Conservation (phyloP, 2,329 filamentous ascomycete species). For the Zarea fungicola region DNA sequence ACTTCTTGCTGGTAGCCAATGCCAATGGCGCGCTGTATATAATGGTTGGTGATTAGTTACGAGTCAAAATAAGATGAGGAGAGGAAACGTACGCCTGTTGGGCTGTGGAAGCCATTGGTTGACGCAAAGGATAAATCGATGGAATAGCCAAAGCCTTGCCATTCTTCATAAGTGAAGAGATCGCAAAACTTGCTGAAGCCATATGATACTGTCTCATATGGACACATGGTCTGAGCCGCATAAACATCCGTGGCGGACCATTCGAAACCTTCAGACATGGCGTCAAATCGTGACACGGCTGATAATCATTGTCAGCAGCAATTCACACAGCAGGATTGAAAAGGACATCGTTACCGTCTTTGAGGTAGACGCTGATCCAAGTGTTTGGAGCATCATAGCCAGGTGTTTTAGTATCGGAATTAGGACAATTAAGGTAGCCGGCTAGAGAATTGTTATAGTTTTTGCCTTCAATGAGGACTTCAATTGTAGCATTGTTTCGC, state of each 20-base stretch:
- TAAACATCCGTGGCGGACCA: constrained; percentile 62
- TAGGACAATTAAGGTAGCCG: constrained; percentile 62
- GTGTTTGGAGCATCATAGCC: constrained; percentile 48
- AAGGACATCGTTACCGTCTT: constrained; percentile 39
- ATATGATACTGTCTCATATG: constrained; percentile 72
- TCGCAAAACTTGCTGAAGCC: constrained; percentile 71
- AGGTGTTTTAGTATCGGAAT: constrained; percentile 46
- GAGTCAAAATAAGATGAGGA: background rate
- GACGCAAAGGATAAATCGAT: constrained; percentile 63
- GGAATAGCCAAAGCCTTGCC: constrained; percentile 66
- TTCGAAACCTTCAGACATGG: constrained; percentile 50
- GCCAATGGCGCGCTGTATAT: constrained; percentile 57
- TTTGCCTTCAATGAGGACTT: constrained; percentile 61
- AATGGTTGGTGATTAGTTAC: background rate
- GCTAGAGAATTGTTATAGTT: constrained; percentile 67
- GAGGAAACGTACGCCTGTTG: constrained; percentile 46
- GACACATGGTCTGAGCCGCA: constrained; percentile 66
- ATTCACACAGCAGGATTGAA: background rate
- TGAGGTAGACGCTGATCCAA: constrained; percentile 63
- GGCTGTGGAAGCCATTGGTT: constrained; percentile 56
- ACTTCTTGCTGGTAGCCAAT: constrained; percentile 70
- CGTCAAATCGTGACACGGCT: constrained; percentile 56
- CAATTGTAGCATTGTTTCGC: constrained; percentile 66
- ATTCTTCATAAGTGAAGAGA: constrained; percentile 71
- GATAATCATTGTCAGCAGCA: constrained; percentile 2